Evolutionary conservation across 805 yeast species (phyloP).

Genomic region (Metschnikowia bowlesiae): DNA sequence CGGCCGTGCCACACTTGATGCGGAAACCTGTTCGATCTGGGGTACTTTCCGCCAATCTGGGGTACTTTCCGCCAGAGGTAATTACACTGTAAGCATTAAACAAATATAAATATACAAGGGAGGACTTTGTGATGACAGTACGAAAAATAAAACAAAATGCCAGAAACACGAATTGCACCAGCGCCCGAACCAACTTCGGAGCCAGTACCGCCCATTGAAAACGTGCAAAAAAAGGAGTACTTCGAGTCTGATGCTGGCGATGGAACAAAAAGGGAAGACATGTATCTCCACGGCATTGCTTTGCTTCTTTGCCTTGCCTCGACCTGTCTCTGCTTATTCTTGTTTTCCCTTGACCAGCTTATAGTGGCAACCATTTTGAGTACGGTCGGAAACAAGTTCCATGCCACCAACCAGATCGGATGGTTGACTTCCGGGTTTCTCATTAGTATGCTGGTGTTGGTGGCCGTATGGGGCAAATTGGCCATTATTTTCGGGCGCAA

Average conservation of each 20-base stretch:
- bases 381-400: conserved; percentile 33
- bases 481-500: conserved; percentile 37
- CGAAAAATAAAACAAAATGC: not conserved
- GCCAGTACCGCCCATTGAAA: not conserved
- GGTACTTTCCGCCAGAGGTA: too few species aligned
- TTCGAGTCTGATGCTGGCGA: conserved; percentile 42
- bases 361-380: conserved; percentile 34
- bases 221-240: conserved; percentile 12
- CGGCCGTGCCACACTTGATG: too few species aligned
- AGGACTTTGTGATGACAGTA: too few species aligned
- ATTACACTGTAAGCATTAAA: too few species aligned
- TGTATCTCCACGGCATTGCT: conserved; percentile 28
- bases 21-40: too few species aligned
- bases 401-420: conserved; percentile 31
- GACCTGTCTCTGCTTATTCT: conserved; percentile 27
- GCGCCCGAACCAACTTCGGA: not conserved
- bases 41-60: too few species aligned
- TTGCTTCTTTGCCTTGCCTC: conserved; percentile 24
- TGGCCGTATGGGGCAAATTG: conserved; percentile 34
- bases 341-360: conserved; percentile 38
- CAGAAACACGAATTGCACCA: not conserved
- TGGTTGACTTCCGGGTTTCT: conserved; percentile 38
- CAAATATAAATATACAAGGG: too few species aligned
- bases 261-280: conserved; percentile 37
- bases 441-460: conserved; percentile 30